A percentile compares a stretch with the other conserved stretches of the same genome.
Evolutionary conservation across 371 early-diverging fungal genomes (phyloP).

Genomic region (Mortierella sp.): DNA sequence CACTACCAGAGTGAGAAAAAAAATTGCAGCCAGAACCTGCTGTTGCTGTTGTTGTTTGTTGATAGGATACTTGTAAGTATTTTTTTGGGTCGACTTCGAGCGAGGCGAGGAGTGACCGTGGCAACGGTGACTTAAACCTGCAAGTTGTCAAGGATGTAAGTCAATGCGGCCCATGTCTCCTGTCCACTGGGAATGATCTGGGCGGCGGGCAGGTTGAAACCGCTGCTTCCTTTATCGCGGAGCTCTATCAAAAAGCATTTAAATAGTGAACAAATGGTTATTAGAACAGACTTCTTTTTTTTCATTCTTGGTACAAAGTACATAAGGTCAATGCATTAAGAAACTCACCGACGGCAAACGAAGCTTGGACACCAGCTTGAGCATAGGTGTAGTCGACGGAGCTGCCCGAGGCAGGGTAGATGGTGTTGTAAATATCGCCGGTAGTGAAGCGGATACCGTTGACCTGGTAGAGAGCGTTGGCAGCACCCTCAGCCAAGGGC

Average conservation of each 20-base stretch:
- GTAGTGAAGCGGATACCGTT: conserved; percentile 30
- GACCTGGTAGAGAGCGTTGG: conserved; percentile 21
- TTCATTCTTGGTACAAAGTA: not conserved
- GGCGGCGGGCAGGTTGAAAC: conserved; percentile 62
- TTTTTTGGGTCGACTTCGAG: not conserved
- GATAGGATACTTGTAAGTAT: not conserved
- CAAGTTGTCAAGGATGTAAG: conserved; percentile 36
- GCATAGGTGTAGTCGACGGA: conserved; percentile 62
- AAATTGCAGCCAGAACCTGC: conserved; percentile 5
- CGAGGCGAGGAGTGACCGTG: not conserved
- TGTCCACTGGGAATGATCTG: conserved; percentile 65
- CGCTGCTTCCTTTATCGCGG: conserved; percentile 63
- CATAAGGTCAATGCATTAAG: not conserved
- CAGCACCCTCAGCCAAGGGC: conserved; percentile 35
- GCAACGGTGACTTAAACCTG: not conserved
- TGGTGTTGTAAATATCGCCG: conserved; percentile 62
- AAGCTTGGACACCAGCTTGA: conserved; percentile 59
- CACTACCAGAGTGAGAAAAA: conserved; percentile 8
- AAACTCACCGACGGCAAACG: conserved; percentile 62
- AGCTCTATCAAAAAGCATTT: conserved; percentile 37
- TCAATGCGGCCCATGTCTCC: conserved; percentile 58
- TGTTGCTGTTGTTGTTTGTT: not conserved
- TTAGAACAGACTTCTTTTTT: not conserved
- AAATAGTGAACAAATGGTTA: not conserved
- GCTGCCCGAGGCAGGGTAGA: conserved; percentile 63